Conservation (phyloP, 306 rosid species). For the Oxytropis ochrocephala region DNA sequence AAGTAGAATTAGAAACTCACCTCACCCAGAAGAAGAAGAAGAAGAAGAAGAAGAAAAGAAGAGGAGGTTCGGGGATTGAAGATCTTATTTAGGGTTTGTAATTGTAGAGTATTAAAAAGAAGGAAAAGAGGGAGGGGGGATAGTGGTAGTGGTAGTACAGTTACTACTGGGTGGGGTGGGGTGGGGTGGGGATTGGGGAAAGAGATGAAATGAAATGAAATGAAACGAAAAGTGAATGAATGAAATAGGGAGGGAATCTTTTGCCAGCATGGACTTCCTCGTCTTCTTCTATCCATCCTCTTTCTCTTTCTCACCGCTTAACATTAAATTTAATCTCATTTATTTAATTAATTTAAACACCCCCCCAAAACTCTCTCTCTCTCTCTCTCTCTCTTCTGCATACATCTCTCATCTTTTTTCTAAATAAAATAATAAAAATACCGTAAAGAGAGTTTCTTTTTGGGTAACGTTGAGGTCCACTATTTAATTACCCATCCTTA, state of each 20-base stretch:
- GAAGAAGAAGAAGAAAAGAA: no score
- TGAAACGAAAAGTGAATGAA: background rate
- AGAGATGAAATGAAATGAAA: background rate
- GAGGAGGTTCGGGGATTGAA: no score
- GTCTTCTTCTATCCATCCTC: conserved; percentile 48
- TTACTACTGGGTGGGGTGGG: background rate
- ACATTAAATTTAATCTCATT: background rate
- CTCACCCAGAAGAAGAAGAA: no score
- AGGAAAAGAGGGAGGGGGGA: background rate
- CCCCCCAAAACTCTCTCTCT: background rate
- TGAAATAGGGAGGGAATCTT: conserved; percentile 47
- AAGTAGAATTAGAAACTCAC: background rate
- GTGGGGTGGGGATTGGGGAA: background rate
- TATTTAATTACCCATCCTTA: background rate
- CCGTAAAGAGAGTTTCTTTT: background rate
- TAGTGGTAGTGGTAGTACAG: background rate
- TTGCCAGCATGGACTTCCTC: conserved; percentile 84
- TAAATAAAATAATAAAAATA: no score
- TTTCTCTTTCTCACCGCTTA: background rate
- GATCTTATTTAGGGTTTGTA: conserved; percentile 11
- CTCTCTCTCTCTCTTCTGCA: background rate
- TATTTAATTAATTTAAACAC: background rate
- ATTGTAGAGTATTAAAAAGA: background rate
- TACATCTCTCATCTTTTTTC: background rate
- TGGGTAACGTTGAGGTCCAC: background rate